Conservation (phyloP, 495 filamentous ascomycete species). For the Chaetomium fimeti region DNA sequence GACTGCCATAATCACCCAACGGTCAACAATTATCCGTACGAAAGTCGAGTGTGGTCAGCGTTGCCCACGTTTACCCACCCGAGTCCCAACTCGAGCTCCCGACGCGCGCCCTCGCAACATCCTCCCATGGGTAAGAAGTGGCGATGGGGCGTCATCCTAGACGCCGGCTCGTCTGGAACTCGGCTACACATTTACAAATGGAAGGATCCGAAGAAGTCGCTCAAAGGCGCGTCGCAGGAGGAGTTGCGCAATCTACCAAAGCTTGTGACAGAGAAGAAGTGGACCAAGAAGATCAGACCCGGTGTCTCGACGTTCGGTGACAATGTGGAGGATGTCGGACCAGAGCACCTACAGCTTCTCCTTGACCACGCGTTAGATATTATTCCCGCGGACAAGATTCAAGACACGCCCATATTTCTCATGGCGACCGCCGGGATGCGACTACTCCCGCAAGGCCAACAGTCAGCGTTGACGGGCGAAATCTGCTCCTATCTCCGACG, state of each 20-base stretch:
- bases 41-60: not conserved
- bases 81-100: not conserved
- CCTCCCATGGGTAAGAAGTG: constrained; percentile 22
- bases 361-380: constrained; percentile 79
- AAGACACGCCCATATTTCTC: constrained; percentile 87
- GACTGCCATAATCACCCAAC: not conserved
- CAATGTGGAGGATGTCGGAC: constrained; percentile 70
- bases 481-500: constrained; percentile 80
- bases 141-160: constrained; percentile 61
- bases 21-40: not conserved
- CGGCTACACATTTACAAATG: constrained; percentile 91
- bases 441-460: constrained; percentile 71
- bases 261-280: constrained; percentile 77
- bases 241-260: constrained; percentile 71
- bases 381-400: constrained; percentile 74
- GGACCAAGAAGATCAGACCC: constrained; percentile 90
- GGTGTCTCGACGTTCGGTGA: constrained; percentile 89
- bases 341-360: constrained; percentile 73
- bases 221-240: constrained; percentile 56
- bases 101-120: not conserved
- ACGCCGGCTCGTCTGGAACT: constrained; percentile 73
- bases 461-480: constrained; percentile 66
- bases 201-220: constrained; percentile 70
- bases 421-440: constrained; percentile 98
- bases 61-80: not conserved